phyloP scores from a whole-genome alignment of 345 rosid species.

The Linum lewisii region DNA sequence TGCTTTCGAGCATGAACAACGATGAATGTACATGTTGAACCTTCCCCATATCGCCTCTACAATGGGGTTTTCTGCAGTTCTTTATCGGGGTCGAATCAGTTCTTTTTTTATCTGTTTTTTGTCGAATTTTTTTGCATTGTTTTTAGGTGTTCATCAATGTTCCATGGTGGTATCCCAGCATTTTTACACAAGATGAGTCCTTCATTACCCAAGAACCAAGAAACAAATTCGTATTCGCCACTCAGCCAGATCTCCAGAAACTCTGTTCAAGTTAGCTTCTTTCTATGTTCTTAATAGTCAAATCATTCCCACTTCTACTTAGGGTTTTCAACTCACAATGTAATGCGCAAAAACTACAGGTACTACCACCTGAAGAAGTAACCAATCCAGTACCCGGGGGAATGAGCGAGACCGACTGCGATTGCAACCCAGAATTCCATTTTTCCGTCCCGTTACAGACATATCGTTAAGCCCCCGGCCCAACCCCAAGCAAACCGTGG shows the following conservation, averaged over 20 bases:
- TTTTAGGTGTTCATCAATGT: slow-evolving; percentile 24
- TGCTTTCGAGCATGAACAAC: too few relatives aligned
- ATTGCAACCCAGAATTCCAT: slow-evolving; percentile 8
- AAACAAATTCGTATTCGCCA: slow-evolving; percentile 22
- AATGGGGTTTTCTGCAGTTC: too few relatives aligned
- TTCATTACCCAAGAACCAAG: slow-evolving; percentile 24
- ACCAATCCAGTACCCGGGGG: slow-evolving; percentile 26
- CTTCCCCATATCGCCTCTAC: too few relatives aligned
- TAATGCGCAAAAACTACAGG: slow-evolving; percentile 2
- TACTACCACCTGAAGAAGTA: slow-evolving; percentile 18
- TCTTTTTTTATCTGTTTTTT: neutral
- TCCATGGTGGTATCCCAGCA: slow-evolving; percentile 26
- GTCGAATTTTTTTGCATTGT: too few relatives aligned
- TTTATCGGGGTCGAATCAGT: too few relatives aligned
- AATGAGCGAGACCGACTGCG: too few relatives aligned
- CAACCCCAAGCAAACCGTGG: slow-evolving; percentile 20
- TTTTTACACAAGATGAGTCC: slow-evolving; percentile 22
- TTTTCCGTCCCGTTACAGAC: slow-evolving; percentile 19
- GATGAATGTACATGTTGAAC: too few relatives aligned
- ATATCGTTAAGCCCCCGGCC: slow-evolving; percentile 21
- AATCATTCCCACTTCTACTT: neutral
- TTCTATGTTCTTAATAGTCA: too few relatives aligned
- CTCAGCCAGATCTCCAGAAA: slow-evolving; percentile 21
- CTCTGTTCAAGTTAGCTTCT: slow-evolving; percentile 13
- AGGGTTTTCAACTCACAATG: too few relatives aligned